Percentiles rank a stretch among this genome's conserved stretches.
These are phyloP conservation scores for Rubroboletus pulcherrimus DNA, from an alignment of 768 basidiomycete genomes.

Conservation along the genomic window DNA sequence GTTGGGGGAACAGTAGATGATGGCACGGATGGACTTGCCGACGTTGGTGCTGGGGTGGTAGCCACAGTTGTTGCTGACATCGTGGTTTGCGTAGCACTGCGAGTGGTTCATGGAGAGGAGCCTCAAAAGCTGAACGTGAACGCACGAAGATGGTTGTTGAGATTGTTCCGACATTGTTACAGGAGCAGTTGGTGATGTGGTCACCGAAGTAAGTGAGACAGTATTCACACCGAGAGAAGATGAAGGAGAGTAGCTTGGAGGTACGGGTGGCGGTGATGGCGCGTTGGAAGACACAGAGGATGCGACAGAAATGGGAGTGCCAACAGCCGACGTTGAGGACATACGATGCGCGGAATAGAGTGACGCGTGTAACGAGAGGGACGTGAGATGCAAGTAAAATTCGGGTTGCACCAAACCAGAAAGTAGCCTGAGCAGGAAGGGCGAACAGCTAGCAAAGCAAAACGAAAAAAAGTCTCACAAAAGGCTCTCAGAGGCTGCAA, in stretches of 20 bases:
- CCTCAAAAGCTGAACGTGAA: slow-evolving; percentile 5
- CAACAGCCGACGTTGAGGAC: slow-evolving; percentile 18
- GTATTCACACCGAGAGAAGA: slow-evolving; percentile 10
- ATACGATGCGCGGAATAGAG: slow-evolving; percentile 14
- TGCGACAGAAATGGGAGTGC: slow-evolving; percentile 7
- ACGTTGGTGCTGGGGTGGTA: slow-evolving; percentile 7
- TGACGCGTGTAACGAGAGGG: slow-evolving; percentile 4
- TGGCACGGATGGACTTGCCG: slow-evolving; percentile 13
- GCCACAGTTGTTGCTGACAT: slow-evolving; percentile 12
- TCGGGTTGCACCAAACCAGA: slow-evolving; percentile 1
- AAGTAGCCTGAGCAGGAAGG: not conserved
- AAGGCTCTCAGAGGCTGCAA: not conserved
- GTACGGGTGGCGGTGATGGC: slow-evolving; percentile 5
- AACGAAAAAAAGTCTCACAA: slow-evolving; percentile 4
- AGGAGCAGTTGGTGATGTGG: slow-evolving; percentile 15
- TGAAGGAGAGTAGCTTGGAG: slow-evolving; percentile 3
- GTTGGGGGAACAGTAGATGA: slow-evolving; percentile 5
- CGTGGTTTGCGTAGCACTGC: slow-evolving; percentile 10
- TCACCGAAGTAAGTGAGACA: slow-evolving; percentile 24
- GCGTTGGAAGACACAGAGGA: slow-evolving; percentile 9
- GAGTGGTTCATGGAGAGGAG: slow-evolving; percentile 15
- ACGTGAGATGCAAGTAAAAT: slow-evolving; percentile 10
- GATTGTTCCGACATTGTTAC: slow-evolving; percentile 11
- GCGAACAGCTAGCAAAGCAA: slow-evolving; percentile 2
- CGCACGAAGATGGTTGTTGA: slow-evolving; percentile 22